Base-by-base conservation (phyloP, 106 monocot species). In the Phalaenopsis equestris region DNA sequence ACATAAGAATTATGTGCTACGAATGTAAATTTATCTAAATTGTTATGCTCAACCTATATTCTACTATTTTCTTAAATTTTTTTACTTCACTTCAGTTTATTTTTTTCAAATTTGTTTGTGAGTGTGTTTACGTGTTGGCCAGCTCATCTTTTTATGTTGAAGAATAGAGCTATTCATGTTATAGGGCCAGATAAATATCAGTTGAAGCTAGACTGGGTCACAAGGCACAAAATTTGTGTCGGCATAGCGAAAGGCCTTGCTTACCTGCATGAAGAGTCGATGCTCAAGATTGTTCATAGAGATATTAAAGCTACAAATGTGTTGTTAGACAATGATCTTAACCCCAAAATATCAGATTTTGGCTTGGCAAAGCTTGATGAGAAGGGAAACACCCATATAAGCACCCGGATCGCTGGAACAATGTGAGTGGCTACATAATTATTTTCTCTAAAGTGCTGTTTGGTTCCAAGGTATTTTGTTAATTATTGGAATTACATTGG, bases 341-440 rank as follows among this genome's bases (percentile, higher is more conserved):
- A 72, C 82, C 87, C 91, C 68, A 91, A 91, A 76, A 88, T 91
- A 65, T 91, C 91, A 30, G 91, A 91, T 67, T 91, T 91, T 83
- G 91, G 91, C 14, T 83, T 91, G 45, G 91, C 96, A 16, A 96
- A 91, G 72, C 91, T 96, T 70, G 89, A 91, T 58, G 93, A 95
- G 82, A 91, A 95, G 41, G 86, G 81, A 52, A 89, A 85, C 49
- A 93, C 93, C 24, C 95, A 95, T 82, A 89, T 95, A 79, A 93
- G 87, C 84, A 95, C 95, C 8, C 82, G 86, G 39, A 81, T 95
- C 57, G 95, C 95, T 38, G 95, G 95, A 48, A 93, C 95, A 77
- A 83, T 91, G 93, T 94, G 83, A 86, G 86, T 45, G 5, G n/a
- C 37, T 45, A 19, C 5, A 18, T 16, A 6, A 74, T 18, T 74